A percentile compares a stretch with the other conserved stretches of the same genome.
These are phyloP conservation scores for Phytophthora crassamura DNA, from an alignment of 352 stramenopile genomes.

Conservation along the genomic window DNA sequence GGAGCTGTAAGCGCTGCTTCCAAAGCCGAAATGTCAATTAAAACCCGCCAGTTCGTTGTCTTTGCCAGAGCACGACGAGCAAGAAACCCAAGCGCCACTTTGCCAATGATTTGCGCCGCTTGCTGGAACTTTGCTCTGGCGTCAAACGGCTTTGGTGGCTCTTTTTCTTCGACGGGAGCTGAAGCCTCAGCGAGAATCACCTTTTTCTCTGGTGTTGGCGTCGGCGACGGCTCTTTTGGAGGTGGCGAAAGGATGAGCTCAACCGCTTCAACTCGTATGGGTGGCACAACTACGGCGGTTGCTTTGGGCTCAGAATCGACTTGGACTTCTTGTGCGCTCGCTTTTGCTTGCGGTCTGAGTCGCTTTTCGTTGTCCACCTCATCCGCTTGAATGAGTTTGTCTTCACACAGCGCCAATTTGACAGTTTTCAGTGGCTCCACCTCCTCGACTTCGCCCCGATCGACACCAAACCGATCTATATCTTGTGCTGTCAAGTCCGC, in stretches of 20 bases:
- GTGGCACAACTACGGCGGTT: conserved; percentile 5
- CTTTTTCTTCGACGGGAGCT: background rate
- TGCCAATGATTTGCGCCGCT: conserved; percentile 56
- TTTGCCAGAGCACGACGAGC: conserved; percentile 45
- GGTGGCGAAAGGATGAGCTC: conserved; percentile 4
- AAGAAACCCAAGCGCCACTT: conserved; percentile 59
- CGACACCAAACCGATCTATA: conserved; percentile 66
- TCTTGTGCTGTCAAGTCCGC: conserved; percentile 70
- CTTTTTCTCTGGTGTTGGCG: conserved; percentile 6
- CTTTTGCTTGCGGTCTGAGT: conserved; percentile 5
- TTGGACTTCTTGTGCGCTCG: conserved; percentile 35
- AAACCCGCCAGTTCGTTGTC: conserved; percentile 60
- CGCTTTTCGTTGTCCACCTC: conserved; percentile 38
- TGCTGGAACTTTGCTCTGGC: conserved; percentile 22
- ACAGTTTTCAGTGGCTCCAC: background rate
- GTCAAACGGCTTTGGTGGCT: conserved; percentile 5
- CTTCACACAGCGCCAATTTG: conserved; percentile 30
- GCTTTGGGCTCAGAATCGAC: conserved; percentile 26
- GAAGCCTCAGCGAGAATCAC: background rate
- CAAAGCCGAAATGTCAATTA: conserved; percentile 40
- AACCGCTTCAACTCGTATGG: conserved; percentile 7
- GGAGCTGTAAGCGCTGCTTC: conserved; percentile 36
- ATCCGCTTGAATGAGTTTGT: conserved; percentile 69
- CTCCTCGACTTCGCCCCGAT: conserved; percentile 40
- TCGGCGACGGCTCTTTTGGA: conserved; percentile 1